Evolutionary conservation across 768 basidiomycete species (phyloP).

Genomic region (Lentinula aciculospora): DNA sequence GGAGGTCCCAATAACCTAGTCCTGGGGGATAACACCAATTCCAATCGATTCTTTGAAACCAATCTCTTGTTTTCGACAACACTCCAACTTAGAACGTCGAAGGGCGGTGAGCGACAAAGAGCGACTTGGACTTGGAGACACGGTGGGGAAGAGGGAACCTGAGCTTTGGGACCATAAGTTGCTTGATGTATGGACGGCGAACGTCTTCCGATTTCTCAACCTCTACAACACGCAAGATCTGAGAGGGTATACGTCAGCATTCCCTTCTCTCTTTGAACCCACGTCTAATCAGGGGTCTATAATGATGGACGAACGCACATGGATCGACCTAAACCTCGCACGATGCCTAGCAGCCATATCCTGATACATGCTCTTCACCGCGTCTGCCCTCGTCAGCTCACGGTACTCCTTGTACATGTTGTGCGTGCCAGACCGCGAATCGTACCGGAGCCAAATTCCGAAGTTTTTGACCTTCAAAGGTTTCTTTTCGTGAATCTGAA

Average conservation of each 20-base stretch:
- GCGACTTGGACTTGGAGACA: constrained; percentile 69
- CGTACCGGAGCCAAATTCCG: constrained; percentile 99
- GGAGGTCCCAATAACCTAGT: too few species aligned
- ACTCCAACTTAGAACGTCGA: constrained; percentile 50
- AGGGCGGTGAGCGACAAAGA: constrained; percentile 77
- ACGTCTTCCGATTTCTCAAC: constrained; percentile 88
- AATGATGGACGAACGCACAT: constrained; percentile 48
- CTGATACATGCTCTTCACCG: constrained; percentile 96
- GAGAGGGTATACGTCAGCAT: background rate
- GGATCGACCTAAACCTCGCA: constrained; percentile 98
- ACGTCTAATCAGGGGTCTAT: too few species aligned
- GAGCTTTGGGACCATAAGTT: constrained; percentile 83
- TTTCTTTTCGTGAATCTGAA: constrained; percentile 98
- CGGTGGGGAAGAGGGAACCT: constrained; percentile 98
- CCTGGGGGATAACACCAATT: too few species aligned
- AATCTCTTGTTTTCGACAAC: background rate
- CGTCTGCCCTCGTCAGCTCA: constrained; percentile 89
- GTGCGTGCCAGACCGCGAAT: constrained; percentile 99
- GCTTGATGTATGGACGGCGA: constrained; percentile 97
- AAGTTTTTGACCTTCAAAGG: constrained; percentile 99
- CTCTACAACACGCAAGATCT: constrained; percentile 98
- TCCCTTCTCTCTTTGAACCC: too few species aligned
- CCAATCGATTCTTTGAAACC: too few species aligned
- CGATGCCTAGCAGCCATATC: constrained; percentile 99
- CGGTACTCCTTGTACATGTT: constrained; percentile 99